Base-by-base conservation (phyloP, 2,329 filamentous ascomycete species). In the Blumeria graminis region DNA sequence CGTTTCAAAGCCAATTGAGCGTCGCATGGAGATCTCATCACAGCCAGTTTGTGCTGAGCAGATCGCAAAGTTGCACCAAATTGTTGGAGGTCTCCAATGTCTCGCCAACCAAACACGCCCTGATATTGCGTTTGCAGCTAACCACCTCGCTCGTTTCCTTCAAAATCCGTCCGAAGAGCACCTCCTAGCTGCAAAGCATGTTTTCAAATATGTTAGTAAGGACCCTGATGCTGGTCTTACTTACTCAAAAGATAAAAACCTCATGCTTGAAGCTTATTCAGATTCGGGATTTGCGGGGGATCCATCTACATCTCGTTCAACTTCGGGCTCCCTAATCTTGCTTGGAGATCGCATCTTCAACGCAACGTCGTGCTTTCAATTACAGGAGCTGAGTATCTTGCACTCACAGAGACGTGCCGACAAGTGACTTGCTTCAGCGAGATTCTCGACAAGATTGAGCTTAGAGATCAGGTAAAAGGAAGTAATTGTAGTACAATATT, bases 401-500 rank as follows among this genome's bases (percentile, higher is more conserved):
- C 51, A 54, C 51, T 54, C 32, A 54, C n/a, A 38, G 51, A 54
- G 51, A 54, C 51, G 35, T 54, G 51, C 51, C 34, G 51, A 28
- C 35, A 39, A 22, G n/a, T 54, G 38, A 54, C 34, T 18, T 54
- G 33, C 5, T 22, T 39, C 16, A 11, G 32, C 22, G 39, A 39
- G 14, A 39, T 39, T 18, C 33, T 54, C 10, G 7, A 39, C 16
- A 34, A 54, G 32, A 8, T 39, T 22, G 33, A n/a, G 32, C 22
- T 36, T 54, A 22, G 35, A 18, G 32, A 54, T 38, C 9, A 34
- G 9, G 11, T 54, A 11, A 39, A 18, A 38, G 51, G 51, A 38
- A 38, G 34, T 10, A 28, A 39, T 6, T 54, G 51, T 54, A 39
- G 34, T 22, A 54, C 16, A 16, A 54, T 39, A 22, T 11, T 38